Evolutionary conservation across 1,284 basidiomycete genomes (phyloP).

Genomic region (Pseudozyma sp.): DNA sequence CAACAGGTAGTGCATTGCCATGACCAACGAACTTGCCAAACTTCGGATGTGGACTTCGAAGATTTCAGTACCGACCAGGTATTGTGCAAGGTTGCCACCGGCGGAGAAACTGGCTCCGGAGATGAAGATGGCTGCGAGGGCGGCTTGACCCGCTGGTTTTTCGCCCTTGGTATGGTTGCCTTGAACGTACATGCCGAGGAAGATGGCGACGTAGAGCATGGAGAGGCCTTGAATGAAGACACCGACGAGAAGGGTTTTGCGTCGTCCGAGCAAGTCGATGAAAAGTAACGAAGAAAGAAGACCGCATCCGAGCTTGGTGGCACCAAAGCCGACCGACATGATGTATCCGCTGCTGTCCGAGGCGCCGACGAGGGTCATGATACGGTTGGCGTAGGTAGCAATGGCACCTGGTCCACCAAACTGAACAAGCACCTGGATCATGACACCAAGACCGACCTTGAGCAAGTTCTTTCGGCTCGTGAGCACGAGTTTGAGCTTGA

Average conservation of each 20-base stretch:
- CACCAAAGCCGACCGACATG: constrained; percentile 38
- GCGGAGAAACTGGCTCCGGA: constrained; percentile 30
- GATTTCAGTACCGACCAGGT: constrained; percentile 38
- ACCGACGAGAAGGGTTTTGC: constrained; percentile 29
- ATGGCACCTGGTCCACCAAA: constrained; percentile 33
- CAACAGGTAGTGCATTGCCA: constrained; percentile 32
- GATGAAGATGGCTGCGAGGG: constrained; percentile 31
- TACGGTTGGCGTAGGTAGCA: constrained; percentile 38
- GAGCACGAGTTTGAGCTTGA: constrained; percentile 14
- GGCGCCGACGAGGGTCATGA: constrained; percentile 10
- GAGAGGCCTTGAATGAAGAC: constrained; percentile 24
- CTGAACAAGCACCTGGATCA: constrained; percentile 34
- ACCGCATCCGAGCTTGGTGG: constrained; percentile 30
- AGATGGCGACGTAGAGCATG: constrained; percentile 37
- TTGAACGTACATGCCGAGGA: constrained; percentile 33
- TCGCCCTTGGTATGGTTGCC: constrained; percentile 20
- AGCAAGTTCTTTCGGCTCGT: constrained; percentile 28
- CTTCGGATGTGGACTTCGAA: constrained; percentile 30
- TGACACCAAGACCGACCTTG: constrained; percentile 25
- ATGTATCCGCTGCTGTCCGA: constrained; percentile 31
- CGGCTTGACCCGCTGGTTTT: constrained; percentile 22
- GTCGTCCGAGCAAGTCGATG: constrained; percentile 34
- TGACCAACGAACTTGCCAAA: constrained; percentile 24
- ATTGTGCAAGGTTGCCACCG: constrained; percentile 38
- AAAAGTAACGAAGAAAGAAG: constrained; percentile 26